Evolutionary conservation across 768 basidiomycete genomes (phyloP).

Genomic region (Inosperma sp.): DNA sequence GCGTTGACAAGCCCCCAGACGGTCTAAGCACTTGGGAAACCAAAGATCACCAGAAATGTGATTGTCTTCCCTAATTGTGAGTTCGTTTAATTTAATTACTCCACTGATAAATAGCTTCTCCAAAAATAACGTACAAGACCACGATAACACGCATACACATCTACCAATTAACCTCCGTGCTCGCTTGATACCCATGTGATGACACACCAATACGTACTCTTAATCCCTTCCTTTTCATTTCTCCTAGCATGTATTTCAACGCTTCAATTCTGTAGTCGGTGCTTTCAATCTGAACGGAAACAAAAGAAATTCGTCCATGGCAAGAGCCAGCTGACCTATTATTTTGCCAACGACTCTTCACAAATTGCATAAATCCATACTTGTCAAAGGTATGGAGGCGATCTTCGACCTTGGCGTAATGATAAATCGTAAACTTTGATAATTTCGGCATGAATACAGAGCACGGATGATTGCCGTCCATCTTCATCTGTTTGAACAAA

Average conservation of each 20-base stretch:
- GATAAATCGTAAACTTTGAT: background rate
- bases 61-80: no score
- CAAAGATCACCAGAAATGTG: no score
- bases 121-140: no score
- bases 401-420: background rate
- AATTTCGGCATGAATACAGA: background rate
- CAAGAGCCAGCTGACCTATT: background rate
- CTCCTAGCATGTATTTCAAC: background rate
- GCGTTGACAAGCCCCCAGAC: no score
- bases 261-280: background rate
- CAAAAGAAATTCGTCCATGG: background rate
- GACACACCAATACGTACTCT: background rate
- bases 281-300: background rate
- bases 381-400: background rate
- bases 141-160: no score
- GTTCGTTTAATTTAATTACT: no score
- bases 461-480: no score
- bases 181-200: background rate
- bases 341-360: background rate
- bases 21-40: no score
- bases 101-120: no score
- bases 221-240: no score
- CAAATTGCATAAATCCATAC: background rate
- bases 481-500: background rate
- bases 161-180: conserved; percentile 4